Evolutionary conservation across 345 rosid species (phyloP).

Genomic region (Schrenkiella parvula): DNA sequence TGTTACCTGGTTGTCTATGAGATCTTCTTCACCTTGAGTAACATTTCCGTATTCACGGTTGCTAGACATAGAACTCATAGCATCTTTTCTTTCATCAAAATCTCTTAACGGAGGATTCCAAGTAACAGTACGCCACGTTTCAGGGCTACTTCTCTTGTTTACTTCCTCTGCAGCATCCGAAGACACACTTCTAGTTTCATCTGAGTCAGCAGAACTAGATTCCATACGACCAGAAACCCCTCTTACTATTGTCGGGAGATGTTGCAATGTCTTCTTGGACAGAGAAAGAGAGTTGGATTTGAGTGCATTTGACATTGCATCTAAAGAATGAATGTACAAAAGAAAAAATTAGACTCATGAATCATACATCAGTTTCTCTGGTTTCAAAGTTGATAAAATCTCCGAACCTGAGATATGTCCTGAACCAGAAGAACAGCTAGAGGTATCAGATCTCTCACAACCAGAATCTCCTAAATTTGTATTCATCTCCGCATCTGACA

Average conservation of each 20-base stretch:
- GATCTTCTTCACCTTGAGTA: conserved; percentile 37
- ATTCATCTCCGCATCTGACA: conserved; percentile 37
- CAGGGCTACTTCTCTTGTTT: conserved; percentile 25
- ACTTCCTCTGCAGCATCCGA: conserved; percentile 10
- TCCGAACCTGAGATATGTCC: conserved; percentile 12
- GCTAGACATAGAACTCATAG: conserved; percentile 32
- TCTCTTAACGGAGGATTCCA: conserved; percentile 23
- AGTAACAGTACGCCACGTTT: not conserved
- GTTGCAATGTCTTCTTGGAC: conserved; percentile 18
- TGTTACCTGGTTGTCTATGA: conserved; percentile 45
- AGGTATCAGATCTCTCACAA: conserved; percentile 36
- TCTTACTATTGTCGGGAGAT: conserved; percentile 12
- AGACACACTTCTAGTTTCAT: conserved; percentile 8
- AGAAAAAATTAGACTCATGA: not conserved
- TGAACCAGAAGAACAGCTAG: conserved; percentile 41
- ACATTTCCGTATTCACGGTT: conserved; percentile 28
- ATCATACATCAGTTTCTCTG: conserved; percentile 6
- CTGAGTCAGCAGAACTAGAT: conserved; percentile 13
- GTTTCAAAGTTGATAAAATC: not conserved
- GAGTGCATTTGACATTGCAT: conserved; percentile 12
- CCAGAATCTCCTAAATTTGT: conserved; percentile 35
- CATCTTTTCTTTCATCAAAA: conserved; percentile 34
- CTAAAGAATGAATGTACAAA: conserved; percentile 2
- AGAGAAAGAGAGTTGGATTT: conserved; percentile 1
- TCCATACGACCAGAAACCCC: conserved; percentile 19